A percentile compares a stretch with the other conserved stretches of the same genome.
These are phyloP conservation scores for Kwoniella mangroviensis DNA, from an alignment of 768 basidiomycete genomes.

Conservation along the genomic window DNA sequence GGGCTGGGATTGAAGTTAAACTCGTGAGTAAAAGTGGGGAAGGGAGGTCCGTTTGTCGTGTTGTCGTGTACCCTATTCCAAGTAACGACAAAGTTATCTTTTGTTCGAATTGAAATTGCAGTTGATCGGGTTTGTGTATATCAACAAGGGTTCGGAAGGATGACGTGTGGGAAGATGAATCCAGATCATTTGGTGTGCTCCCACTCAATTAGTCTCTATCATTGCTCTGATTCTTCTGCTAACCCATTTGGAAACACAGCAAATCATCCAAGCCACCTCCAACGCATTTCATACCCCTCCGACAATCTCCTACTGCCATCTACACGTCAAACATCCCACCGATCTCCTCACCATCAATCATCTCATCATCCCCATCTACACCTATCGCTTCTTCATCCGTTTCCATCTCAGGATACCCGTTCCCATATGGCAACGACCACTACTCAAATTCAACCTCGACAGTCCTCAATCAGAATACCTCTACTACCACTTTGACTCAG, in stretches of 20 bases:
- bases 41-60: neutral
- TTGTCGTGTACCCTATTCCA: neutral
- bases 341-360: constrained; percentile 7
- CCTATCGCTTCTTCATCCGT: neutral
- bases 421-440: constrained; percentile 9
- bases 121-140: neutral
- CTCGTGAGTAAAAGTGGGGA: neutral
- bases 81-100: neutral
- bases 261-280: constrained; percentile 4
- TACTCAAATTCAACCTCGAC: constrained; percentile 11
- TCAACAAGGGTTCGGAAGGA: neutral
- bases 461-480: neutral
- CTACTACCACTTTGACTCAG: constrained; percentile 10
- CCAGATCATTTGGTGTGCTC: neutral
- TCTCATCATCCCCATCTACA: constrained; percentile 4
- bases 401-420: constrained; percentile 6
- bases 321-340: neutral
- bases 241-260: neutral
- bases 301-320: neutral
- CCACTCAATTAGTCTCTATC: neutral
- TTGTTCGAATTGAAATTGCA: neutral
- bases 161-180: neutral
- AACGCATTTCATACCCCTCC: constrained; percentile 1
- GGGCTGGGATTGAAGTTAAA: neutral
- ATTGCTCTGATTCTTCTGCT: neutral